Base-by-base conservation (phyloP, 2,329 filamentous ascomycete species). In the Cladophialophora bantiana region DNA sequence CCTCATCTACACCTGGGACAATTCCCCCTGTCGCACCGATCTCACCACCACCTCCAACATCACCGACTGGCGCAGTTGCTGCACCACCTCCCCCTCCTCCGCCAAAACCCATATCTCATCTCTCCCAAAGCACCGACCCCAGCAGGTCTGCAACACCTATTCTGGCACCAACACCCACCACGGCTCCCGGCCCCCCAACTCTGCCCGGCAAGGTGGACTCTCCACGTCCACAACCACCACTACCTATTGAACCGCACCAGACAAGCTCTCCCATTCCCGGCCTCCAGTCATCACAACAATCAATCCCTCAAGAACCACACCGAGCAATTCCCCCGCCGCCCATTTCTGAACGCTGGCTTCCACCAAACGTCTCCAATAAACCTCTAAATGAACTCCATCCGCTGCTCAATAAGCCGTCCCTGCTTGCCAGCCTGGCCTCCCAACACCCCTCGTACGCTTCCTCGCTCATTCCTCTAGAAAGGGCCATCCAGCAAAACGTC, bases 401-500 rank as follows among this genome's bases (percentile, higher is more conserved):
- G 75, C 90, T 97, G 78, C 87, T 97, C 10, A 86, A 90, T 70
- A 85, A 85, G 67, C 86, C 89, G 1, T 74, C 83, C 31, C 85
- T 96, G 31, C 87, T 97, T 70, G 84, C 88, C 52, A 89, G 92
- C n/a, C 85, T 97, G 34, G 87, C 92, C 48, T 89, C 89, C 13
- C 85, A 86, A 9, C 94, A 97, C 78, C 88, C 90, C 0, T 92
- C 92, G 7, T 83, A 93, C 42, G 77, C 84, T 2, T 82, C 87
- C 48, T 90, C 90, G 0, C 88, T 90, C 74, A 80, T 85, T 57
- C 83, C 86, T 36, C 84, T 97, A 42, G 83, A 86, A 62, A 78
- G 85, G 12, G 84, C 91, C 1, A 83, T 97, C 7, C 77, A 86
- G 54, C 85, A 90, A 65, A 97, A 97, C 77, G 81, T 92, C 68